A percentile compares a stretch with the other conserved stretches of the same genome.
These are phyloP conservation scores for Serendipita vermifera DNA, from an alignment of 768 basidiomycete genomes.

Conservation along the genomic window DNA sequence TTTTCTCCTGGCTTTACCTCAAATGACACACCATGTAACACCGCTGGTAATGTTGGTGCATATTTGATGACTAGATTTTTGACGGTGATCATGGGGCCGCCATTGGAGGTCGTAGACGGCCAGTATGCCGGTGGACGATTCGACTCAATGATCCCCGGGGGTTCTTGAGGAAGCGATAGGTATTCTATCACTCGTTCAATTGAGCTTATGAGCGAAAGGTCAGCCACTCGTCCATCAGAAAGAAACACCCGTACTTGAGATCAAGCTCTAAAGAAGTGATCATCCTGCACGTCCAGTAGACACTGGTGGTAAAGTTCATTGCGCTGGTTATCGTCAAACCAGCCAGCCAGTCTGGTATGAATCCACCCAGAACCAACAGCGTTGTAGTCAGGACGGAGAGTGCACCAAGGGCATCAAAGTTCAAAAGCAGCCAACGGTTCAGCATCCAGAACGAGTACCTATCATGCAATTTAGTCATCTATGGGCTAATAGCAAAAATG, in stretches of 20 bases:
- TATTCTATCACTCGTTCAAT: constrained; percentile 69
- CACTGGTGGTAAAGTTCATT: constrained; percentile 40
- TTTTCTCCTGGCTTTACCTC: constrained; percentile 56
- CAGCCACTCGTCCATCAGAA: not conserved
- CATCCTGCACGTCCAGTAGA: constrained; percentile 27
- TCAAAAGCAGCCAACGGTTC: constrained; percentile 71
- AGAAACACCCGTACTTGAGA: constrained; percentile 42
- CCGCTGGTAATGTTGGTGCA: constrained; percentile 68
- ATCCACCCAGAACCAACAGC: constrained; percentile 51
- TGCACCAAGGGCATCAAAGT: constrained; percentile 70
- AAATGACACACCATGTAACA: constrained; percentile 66
- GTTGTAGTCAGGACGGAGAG: constrained; percentile 62
- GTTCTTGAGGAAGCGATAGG: constrained; percentile 36
- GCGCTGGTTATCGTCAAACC: constrained; percentile 58
- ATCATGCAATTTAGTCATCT: too few species aligned
- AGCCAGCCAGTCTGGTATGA: constrained; percentile 32
- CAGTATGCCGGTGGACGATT: constrained; percentile 81
- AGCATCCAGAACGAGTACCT: constrained; percentile 66
- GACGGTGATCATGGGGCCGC: constrained; percentile 46
- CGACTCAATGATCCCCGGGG: constrained; percentile 59
- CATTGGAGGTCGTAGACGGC: constrained; percentile 53
- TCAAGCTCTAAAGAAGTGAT: constrained; percentile 54
- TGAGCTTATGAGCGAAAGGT: constrained; percentile 35
- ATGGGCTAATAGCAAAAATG: too few species aligned
- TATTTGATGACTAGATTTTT: constrained; percentile 67